Percentiles rank a stretch among this genome's conserved stretches.
Conservation (phyloP, 1,284 basidiomycete genomes). For the Fomitopsis schrenkii region DNA sequence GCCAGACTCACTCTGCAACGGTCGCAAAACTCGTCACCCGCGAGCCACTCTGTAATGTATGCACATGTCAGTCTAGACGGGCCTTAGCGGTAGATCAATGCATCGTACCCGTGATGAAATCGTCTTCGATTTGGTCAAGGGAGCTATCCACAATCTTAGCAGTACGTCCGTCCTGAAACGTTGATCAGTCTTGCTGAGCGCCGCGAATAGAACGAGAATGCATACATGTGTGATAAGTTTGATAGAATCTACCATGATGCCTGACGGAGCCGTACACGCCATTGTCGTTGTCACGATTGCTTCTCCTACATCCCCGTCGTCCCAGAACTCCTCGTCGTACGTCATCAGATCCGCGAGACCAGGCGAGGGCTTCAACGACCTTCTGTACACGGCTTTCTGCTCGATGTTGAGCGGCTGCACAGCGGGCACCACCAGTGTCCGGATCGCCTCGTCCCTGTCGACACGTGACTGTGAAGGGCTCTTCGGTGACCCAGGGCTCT, state of each 20-base stretch:
- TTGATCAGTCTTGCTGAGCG: neutral
- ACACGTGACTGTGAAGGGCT: constrained; percentile 16
- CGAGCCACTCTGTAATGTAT: constrained; percentile 47
- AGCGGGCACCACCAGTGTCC: constrained; percentile 58
- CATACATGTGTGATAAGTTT: constrained; percentile 45
- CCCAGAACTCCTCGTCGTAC: constrained; percentile 53
- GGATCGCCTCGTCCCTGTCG: constrained; percentile 58
- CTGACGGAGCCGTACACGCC: constrained; percentile 48
- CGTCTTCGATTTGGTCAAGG: constrained; percentile 32
- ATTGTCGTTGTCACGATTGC: constrained; percentile 50
- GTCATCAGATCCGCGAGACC: constrained; percentile 51
- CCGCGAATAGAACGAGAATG: neutral
- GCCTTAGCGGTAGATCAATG: neutral
- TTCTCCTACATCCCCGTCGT: constrained; percentile 48
- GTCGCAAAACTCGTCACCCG: constrained; percentile 60
- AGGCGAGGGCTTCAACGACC: constrained; percentile 30
- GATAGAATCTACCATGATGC: constrained; percentile 48
- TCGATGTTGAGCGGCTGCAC: constrained; percentile 48
- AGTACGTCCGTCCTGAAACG: constrained; percentile 37
- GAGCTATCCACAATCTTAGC: constrained; percentile 44
- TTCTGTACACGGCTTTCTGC: constrained; percentile 48
- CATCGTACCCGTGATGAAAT: constrained; percentile 27
- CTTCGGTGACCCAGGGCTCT: constrained; percentile 17
- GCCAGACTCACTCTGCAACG: constrained; percentile 48
- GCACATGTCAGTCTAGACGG: neutral